These are phyloP conservation scores for Cyclotella choctawhatcheeana DNA, from an alignment of 108 stramenopile species.

Conservation along the genomic window DNA sequence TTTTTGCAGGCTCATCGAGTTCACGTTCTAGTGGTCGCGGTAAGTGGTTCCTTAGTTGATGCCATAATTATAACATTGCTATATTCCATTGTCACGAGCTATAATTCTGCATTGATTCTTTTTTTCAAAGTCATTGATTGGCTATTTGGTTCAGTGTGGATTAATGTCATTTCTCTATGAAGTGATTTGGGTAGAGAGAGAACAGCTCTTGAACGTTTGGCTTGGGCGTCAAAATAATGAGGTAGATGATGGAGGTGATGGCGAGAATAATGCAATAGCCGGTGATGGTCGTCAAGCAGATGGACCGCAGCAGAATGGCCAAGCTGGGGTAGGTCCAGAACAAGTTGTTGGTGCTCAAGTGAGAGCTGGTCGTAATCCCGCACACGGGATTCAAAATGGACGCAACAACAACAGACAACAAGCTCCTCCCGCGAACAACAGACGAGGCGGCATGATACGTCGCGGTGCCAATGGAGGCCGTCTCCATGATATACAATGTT, in stretches of 20 bases:
- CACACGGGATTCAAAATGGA: neutral
- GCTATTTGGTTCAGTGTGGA: slow-evolving; percentile 39
- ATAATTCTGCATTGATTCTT: too few relatives aligned
- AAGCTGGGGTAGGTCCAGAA: neutral
- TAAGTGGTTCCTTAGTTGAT: too few relatives aligned
- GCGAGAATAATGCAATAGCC: neutral
- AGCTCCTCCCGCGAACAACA: neutral
- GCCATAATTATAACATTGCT: too few relatives aligned
- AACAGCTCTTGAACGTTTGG: slow-evolving; percentile 35
- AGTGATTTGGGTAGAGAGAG: slow-evolving; percentile 48
- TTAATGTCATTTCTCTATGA: slow-evolving; percentile 47
- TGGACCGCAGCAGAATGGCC: neutral
- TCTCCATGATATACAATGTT: slow-evolving; percentile 38
- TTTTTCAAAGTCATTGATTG: slow-evolving; percentile 31
- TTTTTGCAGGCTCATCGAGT: slow-evolving; percentile 33
- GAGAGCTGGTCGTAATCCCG: slow-evolving; percentile 5
- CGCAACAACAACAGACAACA: slow-evolving; percentile 1
- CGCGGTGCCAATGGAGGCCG: slow-evolving; percentile 37
- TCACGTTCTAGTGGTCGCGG: slow-evolving; percentile 29
- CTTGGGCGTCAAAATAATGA: slow-evolving; percentile 14
- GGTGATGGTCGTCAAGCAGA: slow-evolving; percentile 7
- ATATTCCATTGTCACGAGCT: too few relatives aligned
- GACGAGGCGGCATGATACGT: slow-evolving; percentile 29
- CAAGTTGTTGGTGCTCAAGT: neutral
- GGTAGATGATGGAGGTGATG: neutral